Evolutionary conservation across 2,329 filamentous ascomycete genomes (phyloP), one percentile per base, ranked within the genome.

Genomic region (Orbilia javanica): DNA sequence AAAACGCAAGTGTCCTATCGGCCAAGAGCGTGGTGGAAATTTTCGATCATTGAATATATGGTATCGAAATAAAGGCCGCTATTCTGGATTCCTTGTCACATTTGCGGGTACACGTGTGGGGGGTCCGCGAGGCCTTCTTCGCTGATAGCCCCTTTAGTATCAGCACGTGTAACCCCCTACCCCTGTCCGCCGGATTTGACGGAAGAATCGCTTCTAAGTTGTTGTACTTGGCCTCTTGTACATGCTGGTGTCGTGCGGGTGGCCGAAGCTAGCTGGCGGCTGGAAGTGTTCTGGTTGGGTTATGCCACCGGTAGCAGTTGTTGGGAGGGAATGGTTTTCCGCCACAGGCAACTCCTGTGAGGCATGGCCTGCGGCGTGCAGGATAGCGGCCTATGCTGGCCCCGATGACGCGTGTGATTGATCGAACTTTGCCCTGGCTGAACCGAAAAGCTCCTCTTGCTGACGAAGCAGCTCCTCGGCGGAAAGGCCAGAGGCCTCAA

Each of bases 401-500:
- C 73, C 67, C n/a, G 71, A 77, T 48, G 60, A 3, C 79, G 75
- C 20, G 79, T 83, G 79, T 80, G 84, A 82, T 77, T 86, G 86
- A 79, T 90, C 89, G 84, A 91, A 92, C 82, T 92, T 91, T 80
- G 90, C 90, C 1, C 90, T 91, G 0, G 94, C 94, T 74, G 90
- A 91, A 50, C 92, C 91, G 85, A 99, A 98, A 81, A 97, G 89
- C 84, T 97, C 94, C 84, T 96, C 91, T 84, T 99, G 96, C 82
- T 97, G 89, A 60, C 91, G 89, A 72, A 96, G 89, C 60, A 99
- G 88, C 84, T 99, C 92, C 81, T 97, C 96, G 83, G 97, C 90
- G 0, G 92, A 92, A 86, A 98, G 88, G 67, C 95, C 95, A 83
- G 94, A 97, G 83, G 96, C 92, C 82, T 97, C 95, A 83, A 98